Evolutionary conservation across 441 rosid genomes (phyloP).

Genomic region (Croton laevigatus): DNA sequence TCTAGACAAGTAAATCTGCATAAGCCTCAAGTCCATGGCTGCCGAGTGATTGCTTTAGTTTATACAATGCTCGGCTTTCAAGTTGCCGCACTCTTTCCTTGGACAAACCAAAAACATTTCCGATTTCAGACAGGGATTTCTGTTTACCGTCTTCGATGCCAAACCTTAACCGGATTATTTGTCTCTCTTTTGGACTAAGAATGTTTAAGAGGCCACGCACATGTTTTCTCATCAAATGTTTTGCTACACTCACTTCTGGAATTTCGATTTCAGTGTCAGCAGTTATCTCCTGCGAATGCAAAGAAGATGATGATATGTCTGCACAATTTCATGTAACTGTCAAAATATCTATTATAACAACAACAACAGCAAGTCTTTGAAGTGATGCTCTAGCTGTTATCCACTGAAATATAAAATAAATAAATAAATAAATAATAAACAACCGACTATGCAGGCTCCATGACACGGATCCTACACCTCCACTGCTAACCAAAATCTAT

Average conservation of each 20-base stretch:
- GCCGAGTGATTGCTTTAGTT: slow-evolving; percentile 60
- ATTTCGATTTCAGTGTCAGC: slow-evolving; percentile 61
- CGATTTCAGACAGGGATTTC: slow-evolving; percentile 66
- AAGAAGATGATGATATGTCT: background rate
- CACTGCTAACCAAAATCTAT: no score
- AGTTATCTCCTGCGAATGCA: slow-evolving; percentile 58
- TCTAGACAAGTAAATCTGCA: slow-evolving; percentile 55
- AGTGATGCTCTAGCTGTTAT: no score
- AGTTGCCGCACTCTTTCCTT: slow-evolving; percentile 80
- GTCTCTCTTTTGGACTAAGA: slow-evolving; percentile 66
- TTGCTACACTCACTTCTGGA: slow-evolving; percentile 55
- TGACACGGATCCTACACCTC: no score
- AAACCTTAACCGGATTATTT: slow-evolving; percentile 66
- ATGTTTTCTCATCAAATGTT: slow-evolving; percentile 71
- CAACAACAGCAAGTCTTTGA: no score
- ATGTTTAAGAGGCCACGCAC: slow-evolving; percentile 49
- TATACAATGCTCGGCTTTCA: slow-evolving; percentile 70
- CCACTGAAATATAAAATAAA: no score
- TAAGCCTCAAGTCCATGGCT: slow-evolving; percentile 64
- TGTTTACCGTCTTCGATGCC: slow-evolving; percentile 68
- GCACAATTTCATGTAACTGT: background rate
- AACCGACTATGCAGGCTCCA: no score
- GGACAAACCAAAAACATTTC: slow-evolving; percentile 55
- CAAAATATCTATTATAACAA: background rate
- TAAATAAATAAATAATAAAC: no score